phyloP scores from a whole-genome alignment of 768 basidiomycete genomes.

The Gyrodon lividus region DNA sequence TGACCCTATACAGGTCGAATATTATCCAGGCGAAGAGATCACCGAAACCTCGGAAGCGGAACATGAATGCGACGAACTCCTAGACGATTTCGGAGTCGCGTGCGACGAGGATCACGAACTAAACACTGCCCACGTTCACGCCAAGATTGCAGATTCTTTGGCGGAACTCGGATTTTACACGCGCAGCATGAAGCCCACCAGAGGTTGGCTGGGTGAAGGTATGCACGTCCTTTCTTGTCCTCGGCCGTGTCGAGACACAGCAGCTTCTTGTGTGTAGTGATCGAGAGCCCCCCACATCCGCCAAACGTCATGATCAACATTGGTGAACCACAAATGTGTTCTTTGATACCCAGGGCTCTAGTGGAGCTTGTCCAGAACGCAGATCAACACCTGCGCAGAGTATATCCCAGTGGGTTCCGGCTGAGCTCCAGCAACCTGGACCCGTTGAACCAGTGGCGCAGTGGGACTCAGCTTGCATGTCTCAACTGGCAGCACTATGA shows the following conservation, averaged over 20 bases:
- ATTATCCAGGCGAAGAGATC: conserved; percentile 39
- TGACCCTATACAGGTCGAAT: conserved; percentile 46
- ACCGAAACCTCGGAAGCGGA: conserved; percentile 4
- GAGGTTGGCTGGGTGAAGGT: conserved; percentile 49
- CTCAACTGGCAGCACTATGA: conserved; percentile 68
- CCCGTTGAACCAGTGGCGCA: conserved; percentile 52
- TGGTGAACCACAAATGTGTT: conserved; percentile 47
- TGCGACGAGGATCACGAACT: conserved; percentile 23
- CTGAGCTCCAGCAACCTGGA: conserved; percentile 55
- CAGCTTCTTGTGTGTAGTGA: not conserved
- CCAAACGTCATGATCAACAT: conserved; percentile 59
- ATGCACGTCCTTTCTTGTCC: not conserved
- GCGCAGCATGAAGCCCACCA: conserved; percentile 58
- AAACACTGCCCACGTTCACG: not conserved
- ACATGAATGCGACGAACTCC: not conserved
- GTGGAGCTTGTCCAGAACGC: conserved; percentile 42
- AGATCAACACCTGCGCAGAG: conserved; percentile 46
- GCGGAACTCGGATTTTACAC: conserved; percentile 59
- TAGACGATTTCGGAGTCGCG: conserved; percentile 5
- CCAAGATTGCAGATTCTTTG: conserved; percentile 50
- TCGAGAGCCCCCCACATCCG: conserved; percentile 18
- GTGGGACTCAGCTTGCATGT: conserved; percentile 55
- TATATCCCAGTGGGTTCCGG: conserved; percentile 59
- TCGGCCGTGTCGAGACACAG: not conserved
- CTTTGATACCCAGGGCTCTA: conserved; percentile 40